These are phyloP conservation scores for Psidium friedrichsthalianum DNA, from an alignment of 345 rosid species.

Conservation along the genomic window DNA sequence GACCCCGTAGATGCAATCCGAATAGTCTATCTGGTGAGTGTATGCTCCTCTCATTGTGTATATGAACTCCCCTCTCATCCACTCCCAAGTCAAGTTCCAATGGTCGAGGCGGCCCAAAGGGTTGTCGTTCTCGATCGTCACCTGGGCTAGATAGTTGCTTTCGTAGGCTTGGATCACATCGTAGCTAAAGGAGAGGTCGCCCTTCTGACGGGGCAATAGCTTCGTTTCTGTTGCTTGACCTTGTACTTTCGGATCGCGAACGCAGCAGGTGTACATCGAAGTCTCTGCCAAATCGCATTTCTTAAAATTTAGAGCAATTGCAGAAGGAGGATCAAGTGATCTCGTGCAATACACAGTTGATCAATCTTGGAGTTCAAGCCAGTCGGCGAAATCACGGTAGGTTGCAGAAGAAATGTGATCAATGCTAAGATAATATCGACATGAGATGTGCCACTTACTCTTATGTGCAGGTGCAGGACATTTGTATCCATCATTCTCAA, in stretches of 20 bases:
- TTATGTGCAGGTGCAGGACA: conserved; percentile 45
- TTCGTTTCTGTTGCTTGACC: conserved; percentile 25
- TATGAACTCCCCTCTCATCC: conserved; percentile 87
- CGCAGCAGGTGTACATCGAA: conserved; percentile 65
- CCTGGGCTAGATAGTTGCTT: conserved; percentile 74
- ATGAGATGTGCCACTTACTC: conserved; percentile 19
- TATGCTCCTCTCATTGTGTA: conserved; percentile 76
- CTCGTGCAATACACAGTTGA: not conserved
- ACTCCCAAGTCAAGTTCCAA: conserved; percentile 94
- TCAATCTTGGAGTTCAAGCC: not conserved
- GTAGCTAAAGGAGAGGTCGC: conserved; percentile 54
- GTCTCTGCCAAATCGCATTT: conserved; percentile 24
- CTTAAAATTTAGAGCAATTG: not conserved
- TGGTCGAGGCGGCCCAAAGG: conserved; percentile 74
- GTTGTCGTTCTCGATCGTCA: conserved; percentile 59
- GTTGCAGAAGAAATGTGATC: not conserved
- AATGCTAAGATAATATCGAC: not conserved
- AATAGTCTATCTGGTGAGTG: conserved; percentile 34
- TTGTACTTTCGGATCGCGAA: conserved; percentile 55
- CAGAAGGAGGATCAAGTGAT: not conserved
- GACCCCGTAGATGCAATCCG: conserved; percentile 54
- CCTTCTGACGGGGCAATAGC: conserved; percentile 33
- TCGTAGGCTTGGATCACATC: conserved; percentile 60
- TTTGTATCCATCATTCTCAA: conserved; percentile 45
- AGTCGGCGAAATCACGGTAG: not conserved